Base-by-base conservation (phyloP, 2,329 filamentous ascomycete genomes). In the Nothopassalora personata region DNA sequence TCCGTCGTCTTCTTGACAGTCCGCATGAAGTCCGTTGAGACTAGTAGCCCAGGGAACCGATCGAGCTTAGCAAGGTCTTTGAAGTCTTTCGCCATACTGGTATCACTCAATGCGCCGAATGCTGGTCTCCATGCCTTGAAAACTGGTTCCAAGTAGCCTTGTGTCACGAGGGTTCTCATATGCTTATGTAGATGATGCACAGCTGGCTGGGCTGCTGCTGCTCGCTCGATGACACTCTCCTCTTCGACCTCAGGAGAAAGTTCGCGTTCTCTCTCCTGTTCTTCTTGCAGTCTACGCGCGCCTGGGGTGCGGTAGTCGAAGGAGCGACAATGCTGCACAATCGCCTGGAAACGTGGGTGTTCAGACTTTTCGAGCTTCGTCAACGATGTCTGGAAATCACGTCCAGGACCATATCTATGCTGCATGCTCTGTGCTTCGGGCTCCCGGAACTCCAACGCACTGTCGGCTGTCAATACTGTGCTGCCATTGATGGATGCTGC, bases 211-310 rank as follows among this genome's bases (percentile, higher is more conserved):
- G 75, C 74, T 0, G 70, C 58, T 0, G 69, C 66, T 0, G 84
- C 81, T 1, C 74, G 75, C 62, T 88, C 75, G 0, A 67, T 55
- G 52, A 88, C 73, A 0, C 78, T 74, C 65, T 90, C 83, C 28
- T 80, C 72, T 63, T 90, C 83, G 0, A 83, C 78, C 60, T 91
- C 86, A 0, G 84, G 84, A 0, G 83, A 77, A 0, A 90, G 74
- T 61, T 90, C 87, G 0, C 86, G 74, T 61, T 90, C 87, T 0
- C 86, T 78, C 67, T 90, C 87, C 63, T 90, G 85, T 58, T 90
- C 87, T 65, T 89, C 85, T 2, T 82, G 73, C 0, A 88, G 71
- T 0, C 73, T 71, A 0, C 75, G 73, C 0, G 61, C 53, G 0
- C 54, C 53, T 58, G 66, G 67, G 6, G 54, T 23, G 1, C 67